These are phyloP conservation scores for Lithohypha guttulata DNA, from an alignment of 2,329 filamentous ascomycete species.

Conservation along the genomic window DNA sequence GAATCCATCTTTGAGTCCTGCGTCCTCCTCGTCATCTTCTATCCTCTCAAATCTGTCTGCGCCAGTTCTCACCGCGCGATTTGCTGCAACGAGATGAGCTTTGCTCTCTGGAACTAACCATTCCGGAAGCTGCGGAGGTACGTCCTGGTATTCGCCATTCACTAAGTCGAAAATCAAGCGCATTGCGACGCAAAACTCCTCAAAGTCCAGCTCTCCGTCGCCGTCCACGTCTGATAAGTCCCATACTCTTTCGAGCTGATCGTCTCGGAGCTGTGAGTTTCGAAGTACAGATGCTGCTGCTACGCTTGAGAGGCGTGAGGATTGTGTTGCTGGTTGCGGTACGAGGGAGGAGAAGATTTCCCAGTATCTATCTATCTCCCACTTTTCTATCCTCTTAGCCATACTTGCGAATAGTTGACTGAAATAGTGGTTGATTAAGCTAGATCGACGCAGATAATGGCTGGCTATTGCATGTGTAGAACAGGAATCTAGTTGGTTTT, in stretches of 20 bases:
- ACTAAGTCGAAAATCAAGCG: slow-evolving; percentile 93
- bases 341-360: slow-evolving; percentile 62
- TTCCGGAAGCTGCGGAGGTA: slow-evolving; percentile 77
- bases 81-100: slow-evolving; percentile 78
- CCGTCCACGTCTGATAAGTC: slow-evolving; percentile 95
- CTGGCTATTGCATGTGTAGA: background rate
- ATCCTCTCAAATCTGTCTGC: slow-evolving; percentile 60
- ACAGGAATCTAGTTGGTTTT: no score
- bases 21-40: slow-evolving; percentile 63
- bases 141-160: slow-evolving; percentile 85
- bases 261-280: slow-evolving; percentile 60
- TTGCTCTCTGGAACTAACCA: slow-evolving; percentile 97
- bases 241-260: slow-evolving; percentile 94
- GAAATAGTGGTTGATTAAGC: background rate
- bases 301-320: slow-evolving; percentile 54
- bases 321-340: slow-evolving; percentile 20
- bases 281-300: slow-evolving; percentile 63
- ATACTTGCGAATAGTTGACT: background rate
- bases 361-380: slow-evolving; percentile 69
- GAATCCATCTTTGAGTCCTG: slow-evolving; percentile 86
- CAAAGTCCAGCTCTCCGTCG: slow-evolving; percentile 95
- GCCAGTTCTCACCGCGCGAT: slow-evolving; percentile 59
- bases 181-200: slow-evolving; percentile 99
- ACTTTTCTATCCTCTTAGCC: slow-evolving; percentile 48
- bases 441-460: background rate